Conservation (phyloP, 306 rosid genomes). For the Canavalia ensiformis region DNA sequence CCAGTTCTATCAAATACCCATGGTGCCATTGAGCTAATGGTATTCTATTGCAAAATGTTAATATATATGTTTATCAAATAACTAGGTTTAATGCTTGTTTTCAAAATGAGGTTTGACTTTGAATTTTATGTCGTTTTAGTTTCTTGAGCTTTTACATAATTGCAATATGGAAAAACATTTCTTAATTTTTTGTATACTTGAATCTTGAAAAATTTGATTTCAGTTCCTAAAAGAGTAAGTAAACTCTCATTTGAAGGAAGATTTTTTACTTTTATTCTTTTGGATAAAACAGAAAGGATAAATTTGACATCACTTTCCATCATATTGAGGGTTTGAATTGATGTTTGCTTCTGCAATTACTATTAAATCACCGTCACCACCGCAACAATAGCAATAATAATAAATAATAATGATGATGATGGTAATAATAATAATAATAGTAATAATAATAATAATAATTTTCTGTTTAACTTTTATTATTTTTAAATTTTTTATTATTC, state of each 20-base stretch:
- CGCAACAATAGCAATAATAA: too few relatives aligned
- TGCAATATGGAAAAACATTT: conserved; percentile 16
- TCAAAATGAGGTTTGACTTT: background rate
- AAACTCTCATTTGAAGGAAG: background rate
- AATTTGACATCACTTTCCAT: background rate
- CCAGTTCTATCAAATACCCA: background rate
- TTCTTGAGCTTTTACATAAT: conserved; percentile 24
- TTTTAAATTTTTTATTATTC: too few relatives aligned
- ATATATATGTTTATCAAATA: conserved; percentile 10
- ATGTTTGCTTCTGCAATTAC: background rate
- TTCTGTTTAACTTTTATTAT: too few relatives aligned
- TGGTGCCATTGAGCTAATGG: conserved; percentile 6
- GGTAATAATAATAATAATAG: too few relatives aligned
- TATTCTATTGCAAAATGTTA: conserved; percentile 29
- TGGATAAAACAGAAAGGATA: background rate
- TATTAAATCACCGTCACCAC: background rate
- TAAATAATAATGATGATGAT: too few relatives aligned
- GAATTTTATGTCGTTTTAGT: conserved; percentile 27
- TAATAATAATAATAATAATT: too few relatives aligned
- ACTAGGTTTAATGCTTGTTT: conserved; percentile 3
- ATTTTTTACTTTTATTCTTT: background rate
- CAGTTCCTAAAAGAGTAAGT: conserved; percentile 1
- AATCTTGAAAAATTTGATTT: conserved; percentile 20
- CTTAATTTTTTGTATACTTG: conserved; percentile 6
- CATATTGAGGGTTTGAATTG: background rate